Base-by-base conservation (phyloP, 768 basidiomycete species). In the Fibroporia radiculosa region DNA sequence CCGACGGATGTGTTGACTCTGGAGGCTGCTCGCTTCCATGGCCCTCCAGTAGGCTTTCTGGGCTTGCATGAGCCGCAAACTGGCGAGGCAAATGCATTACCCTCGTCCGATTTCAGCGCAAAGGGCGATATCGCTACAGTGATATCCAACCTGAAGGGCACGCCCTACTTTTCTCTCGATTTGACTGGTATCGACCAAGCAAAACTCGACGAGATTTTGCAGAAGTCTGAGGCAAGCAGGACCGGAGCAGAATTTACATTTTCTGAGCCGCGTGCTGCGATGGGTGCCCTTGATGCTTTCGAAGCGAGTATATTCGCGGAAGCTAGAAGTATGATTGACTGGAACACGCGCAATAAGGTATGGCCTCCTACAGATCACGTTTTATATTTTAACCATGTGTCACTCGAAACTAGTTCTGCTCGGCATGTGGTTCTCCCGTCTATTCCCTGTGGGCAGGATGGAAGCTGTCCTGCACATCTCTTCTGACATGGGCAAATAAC, bases 381-480 rank as follows among this genome's bases (percentile, higher is more conserved):
- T 28, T 28, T 18, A 8, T 8, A 40, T 14, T 31, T 19, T 8
- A 4, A 11, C 36, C 7, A 35, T 35, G 34, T 12, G 6, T 35
- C 6, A 35, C 22, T 24, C 14, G 40, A 18, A 11, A 47, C 4
- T 49, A 93, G 90, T 93, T 89, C 61, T 98, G 95, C 58, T 75
- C 93, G 0, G 82, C 78, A 0, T 98, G 95, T 60, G 92, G 93
- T 3, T 76, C 82, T 0, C 73, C 74, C 2, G 77, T 81, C 0
- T 87, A 89, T 56, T 86, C 90, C 0, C 70, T 89, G 53, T 97
- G 95, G 95, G 92, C 80, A 3, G 95, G 95, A 0, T 99, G 93
- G 93, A 99, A 99, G 64, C 66, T 93, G 1, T 73, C 77, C 3
- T 99, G 95, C 62, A 68, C 74, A 5, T 74, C 85, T 0, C 61